phyloP scores from a whole-genome alignment of 371 early-diverging fungal genomes.

The Umbelopsis sp. region DNA sequence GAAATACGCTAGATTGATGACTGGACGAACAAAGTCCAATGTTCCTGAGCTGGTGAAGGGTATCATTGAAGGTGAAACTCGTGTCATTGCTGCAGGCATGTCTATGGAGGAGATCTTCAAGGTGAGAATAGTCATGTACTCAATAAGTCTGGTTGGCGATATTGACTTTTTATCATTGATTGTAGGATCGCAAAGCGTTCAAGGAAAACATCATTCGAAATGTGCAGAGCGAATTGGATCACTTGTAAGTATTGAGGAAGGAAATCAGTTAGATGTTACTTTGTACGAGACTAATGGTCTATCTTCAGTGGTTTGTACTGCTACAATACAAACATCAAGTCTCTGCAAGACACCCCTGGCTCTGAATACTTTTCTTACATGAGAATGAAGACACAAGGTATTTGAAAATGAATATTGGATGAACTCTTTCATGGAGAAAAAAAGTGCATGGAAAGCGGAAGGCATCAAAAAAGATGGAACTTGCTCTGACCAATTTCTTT shows the following conservation, averaged over 20 bases:
- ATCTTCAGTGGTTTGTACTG: conserved; percentile 39
- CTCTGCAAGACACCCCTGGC: conserved; percentile 48
- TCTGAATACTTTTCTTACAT: conserved; percentile 57
- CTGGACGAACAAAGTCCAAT: conserved; percentile 29
- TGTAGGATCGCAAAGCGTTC: conserved; percentile 27
- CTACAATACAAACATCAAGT: conserved; percentile 60
- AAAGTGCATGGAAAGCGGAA: no score
- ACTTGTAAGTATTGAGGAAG: conserved; percentile 32
- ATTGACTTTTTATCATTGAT: no score
- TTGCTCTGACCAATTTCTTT: not conserved
- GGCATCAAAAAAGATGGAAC: no score
- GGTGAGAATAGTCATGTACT: conserved; percentile 22
- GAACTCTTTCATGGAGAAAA: no score
- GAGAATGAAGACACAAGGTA: conserved; percentile 35
- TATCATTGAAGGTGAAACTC: conserved; percentile 62
- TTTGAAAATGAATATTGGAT: not conserved
- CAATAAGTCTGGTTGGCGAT: no score
- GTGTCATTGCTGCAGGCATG: conserved; percentile 56
- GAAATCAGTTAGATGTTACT: no score
- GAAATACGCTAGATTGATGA: conserved; percentile 46
- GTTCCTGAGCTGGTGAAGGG: conserved; percentile 50
- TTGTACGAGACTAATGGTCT: no score
- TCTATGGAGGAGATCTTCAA: conserved; percentile 60
- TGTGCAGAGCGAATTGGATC: conserved; percentile 55
- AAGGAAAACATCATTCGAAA: conserved; percentile 46